Evolutionary conservation across 805 yeast genomes (phyloP).

Genomic region (Huiozyma sinensis): DNA sequence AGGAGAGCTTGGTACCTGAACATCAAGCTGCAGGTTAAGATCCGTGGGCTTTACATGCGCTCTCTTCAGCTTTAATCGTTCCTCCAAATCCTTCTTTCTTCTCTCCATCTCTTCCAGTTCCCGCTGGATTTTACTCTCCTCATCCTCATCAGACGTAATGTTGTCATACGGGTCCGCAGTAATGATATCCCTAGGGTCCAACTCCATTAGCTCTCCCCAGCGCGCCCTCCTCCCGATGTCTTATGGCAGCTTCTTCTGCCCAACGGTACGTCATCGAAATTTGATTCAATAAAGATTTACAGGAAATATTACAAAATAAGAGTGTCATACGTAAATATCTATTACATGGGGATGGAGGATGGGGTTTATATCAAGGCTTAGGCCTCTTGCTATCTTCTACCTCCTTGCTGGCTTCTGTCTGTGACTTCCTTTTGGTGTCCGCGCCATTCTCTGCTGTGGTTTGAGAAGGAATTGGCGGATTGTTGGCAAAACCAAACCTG

Average conservation of each 20-base stretch:
- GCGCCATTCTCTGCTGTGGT: no score
- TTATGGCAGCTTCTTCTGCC: no score
- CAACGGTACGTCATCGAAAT: no score
- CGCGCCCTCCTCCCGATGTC: no score
- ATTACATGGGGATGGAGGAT: no score
- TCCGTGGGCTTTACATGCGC: slow-evolving; percentile 7
- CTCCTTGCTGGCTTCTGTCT: no score
- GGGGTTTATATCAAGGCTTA: no score
- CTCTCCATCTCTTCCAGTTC: slow-evolving; percentile 20
- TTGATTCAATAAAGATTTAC: no score
- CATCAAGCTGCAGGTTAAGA: slow-evolving; percentile 16
- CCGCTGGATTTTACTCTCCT: slow-evolving; percentile 11
- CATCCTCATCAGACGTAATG: slow-evolving; percentile 18
- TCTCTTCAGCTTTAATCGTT: slow-evolving; percentile 14
- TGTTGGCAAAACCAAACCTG: slow-evolving; percentile 4
- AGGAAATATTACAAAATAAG: no score
- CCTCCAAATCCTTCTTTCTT: slow-evolving; percentile 17
- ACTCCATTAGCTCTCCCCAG: background rate
- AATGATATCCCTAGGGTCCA: slow-evolving; percentile 22
- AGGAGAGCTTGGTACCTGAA: slow-evolving; percentile 24
- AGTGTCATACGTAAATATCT: no score
- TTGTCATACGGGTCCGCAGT: slow-evolving; percentile 12
- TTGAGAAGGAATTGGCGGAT: slow-evolving; percentile 5
- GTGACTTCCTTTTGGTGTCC: no score
- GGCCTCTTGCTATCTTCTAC: no score